Evolutionary conservation across 371 early-diverging fungal genomes (phyloP).

Genomic region (Funneliformis caledonium): DNA sequence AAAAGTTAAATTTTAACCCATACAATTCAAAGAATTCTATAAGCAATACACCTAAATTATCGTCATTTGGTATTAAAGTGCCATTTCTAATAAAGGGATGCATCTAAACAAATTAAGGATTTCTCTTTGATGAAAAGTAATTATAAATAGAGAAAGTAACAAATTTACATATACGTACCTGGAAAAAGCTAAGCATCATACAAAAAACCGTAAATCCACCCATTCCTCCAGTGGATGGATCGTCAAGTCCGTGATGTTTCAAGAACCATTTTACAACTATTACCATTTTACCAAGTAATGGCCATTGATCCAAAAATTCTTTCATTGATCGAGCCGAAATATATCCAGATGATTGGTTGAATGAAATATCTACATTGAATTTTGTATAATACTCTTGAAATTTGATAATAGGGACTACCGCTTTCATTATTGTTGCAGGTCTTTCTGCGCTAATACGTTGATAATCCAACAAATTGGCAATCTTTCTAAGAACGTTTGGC

Average conservation of each 20-base stretch:
- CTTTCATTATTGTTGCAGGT: neutral
- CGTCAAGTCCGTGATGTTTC: conserved; percentile 75
- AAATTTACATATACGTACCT: conserved; percentile 48
- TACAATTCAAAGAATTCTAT: conserved; percentile 96
- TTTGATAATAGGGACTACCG: conserved; percentile 91
- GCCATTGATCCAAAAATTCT: conserved; percentile 56
- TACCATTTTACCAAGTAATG: conserved; percentile 70
- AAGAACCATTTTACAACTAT: conserved; percentile 88
- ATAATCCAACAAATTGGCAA: neutral
- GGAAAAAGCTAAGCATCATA: conserved; percentile 85
- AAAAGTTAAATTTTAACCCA: conserved; percentile 80
- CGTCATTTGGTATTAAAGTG: conserved; percentile 58
- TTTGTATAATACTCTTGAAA: conserved; percentile 71
- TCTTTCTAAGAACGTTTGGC: neutral
- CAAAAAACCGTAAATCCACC: conserved; percentile 92
- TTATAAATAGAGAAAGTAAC: neutral
- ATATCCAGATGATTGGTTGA: conserved; percentile 77
- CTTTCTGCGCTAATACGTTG: neutral
- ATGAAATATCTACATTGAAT: conserved; percentile 82
- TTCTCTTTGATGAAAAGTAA: neutral
- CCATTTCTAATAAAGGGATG: conserved; percentile 83
- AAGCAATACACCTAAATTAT: conserved; percentile 91
- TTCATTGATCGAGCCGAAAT: conserved; percentile 65
- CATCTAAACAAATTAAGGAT: conserved; percentile 51
- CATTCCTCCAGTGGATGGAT: conserved; percentile 92